Conservation (phyloP, 148 eudicot genomes). For the Vaccinium darrowii region DNA sequence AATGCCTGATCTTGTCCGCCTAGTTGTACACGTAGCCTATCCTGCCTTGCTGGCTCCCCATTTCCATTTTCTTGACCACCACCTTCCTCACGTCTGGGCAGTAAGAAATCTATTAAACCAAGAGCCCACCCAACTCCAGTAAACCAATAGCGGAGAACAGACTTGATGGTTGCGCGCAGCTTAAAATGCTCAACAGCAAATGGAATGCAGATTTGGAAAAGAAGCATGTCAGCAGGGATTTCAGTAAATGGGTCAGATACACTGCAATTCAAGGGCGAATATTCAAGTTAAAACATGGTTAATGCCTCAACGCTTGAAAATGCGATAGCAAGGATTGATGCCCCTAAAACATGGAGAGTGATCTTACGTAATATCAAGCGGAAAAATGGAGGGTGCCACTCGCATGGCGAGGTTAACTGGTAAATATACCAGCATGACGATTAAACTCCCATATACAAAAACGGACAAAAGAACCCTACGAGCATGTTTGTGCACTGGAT, state of each 20-base stretch:
- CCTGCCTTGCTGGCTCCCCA: slow-evolving; percentile 65
- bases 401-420: slow-evolving; percentile 97
- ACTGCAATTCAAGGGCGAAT: slow-evolving; percentile 43
- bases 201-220: slow-evolving; percentile 95
- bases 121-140: slow-evolving; percentile 91
- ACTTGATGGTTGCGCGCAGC: slow-evolving; percentile 74
- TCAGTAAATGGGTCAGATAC: slow-evolving; percentile 96
- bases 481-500: slow-evolving; percentile 98
- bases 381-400: slow-evolving; percentile 81
- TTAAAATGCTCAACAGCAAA: slow-evolving; percentile 94
- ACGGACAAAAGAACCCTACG: slow-evolving; percentile 89
- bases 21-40: slow-evolving; percentile 49
- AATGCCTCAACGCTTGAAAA: not conserved
- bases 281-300: slow-evolving; percentile 9
- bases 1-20: slow-evolving; percentile 50
- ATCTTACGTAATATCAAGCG: slow-evolving; percentile 93
- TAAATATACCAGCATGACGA: slow-evolving; percentile 87
- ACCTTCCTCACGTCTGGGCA: slow-evolving; percentile 73
- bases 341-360: slow-evolving; percentile 8
- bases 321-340: not conserved
- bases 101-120: slow-evolving; percentile 78
- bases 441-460: slow-evolving; percentile 88
- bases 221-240: slow-evolving; percentile 93
- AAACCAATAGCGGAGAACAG: slow-evolving; percentile 89
- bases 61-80: slow-evolving; percentile 68